Conservation (phyloP, 2,329 filamentous ascomycete species). For the Pseudocercospora cruenta region DNA sequence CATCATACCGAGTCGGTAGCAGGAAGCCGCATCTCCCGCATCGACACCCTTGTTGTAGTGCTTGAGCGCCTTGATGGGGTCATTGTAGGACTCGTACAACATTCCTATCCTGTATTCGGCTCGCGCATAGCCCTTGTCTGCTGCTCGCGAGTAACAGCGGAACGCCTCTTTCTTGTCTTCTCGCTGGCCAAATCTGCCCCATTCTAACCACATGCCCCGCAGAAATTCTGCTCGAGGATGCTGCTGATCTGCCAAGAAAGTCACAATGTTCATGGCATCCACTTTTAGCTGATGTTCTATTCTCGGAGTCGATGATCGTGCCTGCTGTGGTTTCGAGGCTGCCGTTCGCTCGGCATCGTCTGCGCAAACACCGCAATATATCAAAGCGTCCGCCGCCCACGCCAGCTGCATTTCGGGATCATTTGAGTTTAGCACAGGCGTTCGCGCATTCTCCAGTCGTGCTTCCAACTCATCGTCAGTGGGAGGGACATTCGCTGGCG, state of each 20-base stretch:
- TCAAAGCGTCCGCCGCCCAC: slow-evolving; percentile 91
- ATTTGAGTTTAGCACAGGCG: slow-evolving; percentile 85
- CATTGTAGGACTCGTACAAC: slow-evolving; percentile 95
- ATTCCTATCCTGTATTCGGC: slow-evolving; percentile 98
- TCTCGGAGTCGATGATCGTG: slow-evolving; percentile 75
- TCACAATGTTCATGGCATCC: slow-evolving; percentile 90
- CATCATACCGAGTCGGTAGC: slow-evolving; percentile 93
- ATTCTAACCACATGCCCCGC: slow-evolving; percentile 94
- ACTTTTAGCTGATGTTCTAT: slow-evolving; percentile 84
- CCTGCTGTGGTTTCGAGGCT: slow-evolving; percentile 43
- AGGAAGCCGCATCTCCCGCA: slow-evolving; percentile 83
- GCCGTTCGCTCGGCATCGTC: slow-evolving; percentile 74
- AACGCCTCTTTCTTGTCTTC: slow-evolving; percentile 96
- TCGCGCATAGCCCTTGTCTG: slow-evolving; percentile 80
- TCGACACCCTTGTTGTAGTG: slow-evolving; percentile 85
- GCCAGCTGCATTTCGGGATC: slow-evolving; percentile 95
- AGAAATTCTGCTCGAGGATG: slow-evolving; percentile 96
- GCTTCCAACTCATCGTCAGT: slow-evolving; percentile 93
- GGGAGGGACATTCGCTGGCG: slow-evolving; percentile 84
- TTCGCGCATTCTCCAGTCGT: slow-evolving; percentile 80
- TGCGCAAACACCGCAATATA: slow-evolving; percentile 82
- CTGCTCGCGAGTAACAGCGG: slow-evolving; percentile 80
- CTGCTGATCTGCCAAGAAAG: slow-evolving; percentile 84
- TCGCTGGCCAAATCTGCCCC: slow-evolving; percentile 90
- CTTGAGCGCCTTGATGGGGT: slow-evolving; percentile 84